A percentile compares a stretch with the other conserved stretches of the same genome.
phyloP scores from a whole-genome alignment of 1,284 basidiomycete genomes.

The Kalmanozyma brasiliensis region DNA sequence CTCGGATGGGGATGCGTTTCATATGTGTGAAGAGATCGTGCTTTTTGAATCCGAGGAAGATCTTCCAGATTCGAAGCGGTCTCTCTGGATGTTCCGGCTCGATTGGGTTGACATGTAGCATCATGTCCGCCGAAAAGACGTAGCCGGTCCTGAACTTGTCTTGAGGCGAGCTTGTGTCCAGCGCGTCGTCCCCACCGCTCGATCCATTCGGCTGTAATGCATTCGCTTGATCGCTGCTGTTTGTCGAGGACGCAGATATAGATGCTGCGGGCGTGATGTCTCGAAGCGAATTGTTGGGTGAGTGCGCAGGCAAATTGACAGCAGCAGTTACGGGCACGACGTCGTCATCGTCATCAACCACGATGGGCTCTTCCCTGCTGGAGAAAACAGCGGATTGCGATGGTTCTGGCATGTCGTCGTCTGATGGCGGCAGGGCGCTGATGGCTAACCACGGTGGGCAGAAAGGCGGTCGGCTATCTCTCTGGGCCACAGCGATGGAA shows the following conservation, averaged over 20 bases:
- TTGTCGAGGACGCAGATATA: conserved; percentile 15
- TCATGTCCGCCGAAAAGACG: conserved; percentile 89
- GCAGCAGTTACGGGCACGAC: background rate
- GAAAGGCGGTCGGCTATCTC: too few species aligned
- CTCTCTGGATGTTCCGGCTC: conserved; percentile 81
- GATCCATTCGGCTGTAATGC: background rate
- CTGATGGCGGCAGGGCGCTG: too few species aligned
- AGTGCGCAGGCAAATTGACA: background rate
- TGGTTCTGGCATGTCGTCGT: conserved; percentile 14
- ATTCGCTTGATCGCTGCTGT: conserved; percentile 6
- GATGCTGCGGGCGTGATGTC: conserved; percentile 40
- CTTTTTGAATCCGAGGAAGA: conserved; percentile 72
- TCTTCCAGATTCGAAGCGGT: conserved; percentile 84
- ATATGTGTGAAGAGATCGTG: conserved; percentile 75
- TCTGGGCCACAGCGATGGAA: too few species aligned
- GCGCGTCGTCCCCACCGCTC: background rate
- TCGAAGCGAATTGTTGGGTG: conserved; percentile 13
- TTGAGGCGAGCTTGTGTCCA: conserved; percentile 4
- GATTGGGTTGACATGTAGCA: conserved; percentile 75
- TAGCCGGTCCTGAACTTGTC: conserved; percentile 73
- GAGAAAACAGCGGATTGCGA: background rate
- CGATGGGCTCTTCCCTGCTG: conserved; percentile 16
- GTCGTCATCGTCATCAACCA: conserved; percentile 32
- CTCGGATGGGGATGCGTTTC: conserved; percentile 80
- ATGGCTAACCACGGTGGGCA: too few species aligned